Evolutionary conservation across 495 filamentous ascomycete genomes (phyloP), one percentile per base, ranked within the genome.

Genomic region (Parachaetomium inaequale): DNA sequence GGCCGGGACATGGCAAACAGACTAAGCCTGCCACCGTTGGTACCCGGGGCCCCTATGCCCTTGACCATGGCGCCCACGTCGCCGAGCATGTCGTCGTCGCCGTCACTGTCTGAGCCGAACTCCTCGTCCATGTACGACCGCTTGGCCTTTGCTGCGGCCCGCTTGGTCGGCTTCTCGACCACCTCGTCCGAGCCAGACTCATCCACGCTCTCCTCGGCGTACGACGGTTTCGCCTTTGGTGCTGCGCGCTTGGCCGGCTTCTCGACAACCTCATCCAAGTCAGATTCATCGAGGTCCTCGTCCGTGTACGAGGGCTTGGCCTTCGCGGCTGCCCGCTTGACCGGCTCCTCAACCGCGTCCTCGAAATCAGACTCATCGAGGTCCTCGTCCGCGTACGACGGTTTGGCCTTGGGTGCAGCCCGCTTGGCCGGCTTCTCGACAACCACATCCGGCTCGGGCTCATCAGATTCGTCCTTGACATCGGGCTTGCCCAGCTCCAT

Each of bases 41-140:
- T 75, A 32, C 74, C 71, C 21, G 78, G 74, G 58, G 76, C 82
- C 42, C 87, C 81, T 71, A 96, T 93, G 50, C 91, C 92, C 77
- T 96, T 96, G 67, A 97, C 92, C 85, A 97, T 87, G 60, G 84
- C 84, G 71, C 86, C 90, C 57, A 96, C 89, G 71, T 97, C 90
- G 49, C 88, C 88, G 55, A 96, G 85, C 73, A 90, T 86, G 67
- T 84, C 84, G 58, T 87, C 78, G 45, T 77, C 77, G 6, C 74
- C 72, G 19, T 79, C 76, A 38, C 75, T 62, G 61, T 84, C 80
- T 21, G 80, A 75, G 34, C 36, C 58, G 28, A 52, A 61, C 14
- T 69, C 67, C 5, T 61, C 46, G 14, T 64, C 58, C 15, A 55
- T 23, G 31, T 56, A 60, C n/a, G 43, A 29, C 5, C 64, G 31